These are phyloP conservation scores for Gentiana dahurica DNA, from an alignment of 257 asterid species.

Conservation along the genomic window DNA sequence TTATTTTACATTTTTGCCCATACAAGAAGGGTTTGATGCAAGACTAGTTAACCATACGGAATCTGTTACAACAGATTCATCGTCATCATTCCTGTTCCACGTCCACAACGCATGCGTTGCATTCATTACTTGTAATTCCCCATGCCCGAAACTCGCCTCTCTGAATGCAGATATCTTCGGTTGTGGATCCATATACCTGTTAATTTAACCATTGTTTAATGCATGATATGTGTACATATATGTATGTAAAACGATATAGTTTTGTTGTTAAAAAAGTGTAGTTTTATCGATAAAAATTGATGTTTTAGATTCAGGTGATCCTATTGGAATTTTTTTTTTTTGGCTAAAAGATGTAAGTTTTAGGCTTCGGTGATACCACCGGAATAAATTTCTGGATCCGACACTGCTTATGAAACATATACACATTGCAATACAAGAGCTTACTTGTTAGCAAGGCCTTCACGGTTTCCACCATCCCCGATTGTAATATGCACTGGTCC, in stretches of 20 bases:
- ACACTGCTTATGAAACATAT: too few relatives aligned
- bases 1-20: not conserved
- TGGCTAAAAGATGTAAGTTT: too few relatives aligned
- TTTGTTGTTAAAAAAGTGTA: too few relatives aligned
- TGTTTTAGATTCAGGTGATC: too few relatives aligned
- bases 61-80: slow-evolving; percentile 35
- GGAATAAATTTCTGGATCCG: too few relatives aligned
- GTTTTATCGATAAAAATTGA: too few relatives aligned
- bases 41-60: slow-evolving; percentile 38
- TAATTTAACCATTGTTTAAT: not conserved
- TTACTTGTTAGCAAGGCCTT: slow-evolving; percentile 71
- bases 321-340: too few relatives aligned
- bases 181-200: slow-evolving; percentile 44
- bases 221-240: too few relatives aligned
- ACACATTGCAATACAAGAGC: not conserved
- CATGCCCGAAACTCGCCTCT: slow-evolving; percentile 92
- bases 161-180: slow-evolving; percentile 54
- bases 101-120: slow-evolving; percentile 64
- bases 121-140: slow-evolving; percentile 41
- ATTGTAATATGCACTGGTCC: slow-evolving; percentile 62
- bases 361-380: too few relatives aligned
- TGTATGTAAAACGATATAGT: too few relatives aligned
- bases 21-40: slow-evolving; percentile 25
- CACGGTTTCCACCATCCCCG: slow-evolving; percentile 90
- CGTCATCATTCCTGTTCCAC: slow-evolving; percentile 69